Conservation (phyloP, 2,329 filamentous ascomycete species). For the Bipolaris cookei region DNA sequence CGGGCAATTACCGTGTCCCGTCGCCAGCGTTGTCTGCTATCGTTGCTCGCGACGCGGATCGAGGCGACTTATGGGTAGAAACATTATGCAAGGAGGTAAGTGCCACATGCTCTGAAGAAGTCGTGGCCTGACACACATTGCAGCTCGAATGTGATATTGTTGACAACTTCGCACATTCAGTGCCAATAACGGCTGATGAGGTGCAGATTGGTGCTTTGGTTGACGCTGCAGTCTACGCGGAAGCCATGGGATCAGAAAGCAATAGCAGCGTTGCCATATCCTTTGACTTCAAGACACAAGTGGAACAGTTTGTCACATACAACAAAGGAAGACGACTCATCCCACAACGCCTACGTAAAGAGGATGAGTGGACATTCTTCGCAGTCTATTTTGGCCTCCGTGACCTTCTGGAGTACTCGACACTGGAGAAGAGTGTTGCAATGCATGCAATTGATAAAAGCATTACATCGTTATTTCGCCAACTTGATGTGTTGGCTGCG, state of each 20-base stretch:
- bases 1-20: slow-evolving; percentile 43
- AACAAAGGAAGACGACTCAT: slow-evolving; percentile 26
- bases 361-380: slow-evolving; percentile 43
- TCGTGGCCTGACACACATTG: slow-evolving; percentile 27
- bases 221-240: slow-evolving; percentile 39
- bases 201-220: slow-evolving; percentile 39
- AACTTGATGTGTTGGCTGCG: slow-evolving; percentile 43
- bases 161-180: slow-evolving; percentile 48
- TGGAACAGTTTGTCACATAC: slow-evolving; percentile 45
- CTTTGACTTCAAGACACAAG: slow-evolving; percentile 48
- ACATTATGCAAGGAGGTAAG: slow-evolving; percentile 48
- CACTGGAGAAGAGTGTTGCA: slow-evolving; percentile 35
- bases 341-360: slow-evolving; percentile 24
- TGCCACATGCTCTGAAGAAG: slow-evolving; percentile 14
- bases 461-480: slow-evolving; percentile 42
- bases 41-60: slow-evolving; percentile 36
- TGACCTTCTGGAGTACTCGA: slow-evolving; percentile 45
- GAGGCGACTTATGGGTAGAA: slow-evolving; percentile 46
- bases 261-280: slow-evolving; percentile 25
- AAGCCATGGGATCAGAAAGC: slow-evolving; percentile 28
- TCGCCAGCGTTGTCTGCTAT: slow-evolving; percentile 32
- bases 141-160: slow-evolving; percentile 47
- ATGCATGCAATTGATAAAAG: slow-evolving; percentile 42
- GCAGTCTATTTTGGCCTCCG: slow-evolving; percentile 48
- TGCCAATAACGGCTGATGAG: slow-evolving; percentile 24